Base-by-base conservation (phyloP, 257 asterid species). In the Haberlea rhodopensis region DNA sequence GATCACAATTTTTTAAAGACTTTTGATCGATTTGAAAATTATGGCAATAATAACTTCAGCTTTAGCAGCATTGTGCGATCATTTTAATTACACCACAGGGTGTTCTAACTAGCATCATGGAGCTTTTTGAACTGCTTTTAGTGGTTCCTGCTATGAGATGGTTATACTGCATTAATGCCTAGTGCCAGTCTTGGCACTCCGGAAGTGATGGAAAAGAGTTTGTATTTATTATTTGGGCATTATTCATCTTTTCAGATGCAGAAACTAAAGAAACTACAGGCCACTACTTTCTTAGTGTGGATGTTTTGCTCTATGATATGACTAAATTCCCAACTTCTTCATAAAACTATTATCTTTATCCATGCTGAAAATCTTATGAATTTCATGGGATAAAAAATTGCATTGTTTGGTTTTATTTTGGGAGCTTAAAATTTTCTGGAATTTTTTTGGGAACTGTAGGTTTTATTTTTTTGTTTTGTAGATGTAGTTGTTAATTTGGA, bases 81-180 rank as follows among this genome's bases (percentile, higher is more conserved):
- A 21, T 29, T 45, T 48, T 20, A 46, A 31, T 57, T 4, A 24
- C 15, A 37, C 25, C 53, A 27, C 22, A 22, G 49, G 23, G 6
- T n/a, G 20, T 56, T 43, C 27, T 43, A 21, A 16, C 18, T 34
- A 11, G 18, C 48, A 13, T 1, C 13, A 15, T 9, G 15, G 1
- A 34, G 71, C 53, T 40, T 51, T 53, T 8, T 5, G 19, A 57
- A 57, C 28, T 59, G 74, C 26, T 46, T 37, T 5, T 37, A 64
- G 25, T 22, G 16, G 3, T 19, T 53, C 61, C 29, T 31, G 55
- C 40, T 21, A 24, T 34, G 46, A 34, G 22, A 40, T 40, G 48
- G 1, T 40, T 40, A 0, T 13, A 40, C 18, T 40, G 11, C 18
- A 40, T 4, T 40, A 18, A 18, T 40, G 48, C 48, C 6, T 40